Conservation (phyloP, 176 grass and related monocot species). For the Cymbopogon citratus region DNA sequence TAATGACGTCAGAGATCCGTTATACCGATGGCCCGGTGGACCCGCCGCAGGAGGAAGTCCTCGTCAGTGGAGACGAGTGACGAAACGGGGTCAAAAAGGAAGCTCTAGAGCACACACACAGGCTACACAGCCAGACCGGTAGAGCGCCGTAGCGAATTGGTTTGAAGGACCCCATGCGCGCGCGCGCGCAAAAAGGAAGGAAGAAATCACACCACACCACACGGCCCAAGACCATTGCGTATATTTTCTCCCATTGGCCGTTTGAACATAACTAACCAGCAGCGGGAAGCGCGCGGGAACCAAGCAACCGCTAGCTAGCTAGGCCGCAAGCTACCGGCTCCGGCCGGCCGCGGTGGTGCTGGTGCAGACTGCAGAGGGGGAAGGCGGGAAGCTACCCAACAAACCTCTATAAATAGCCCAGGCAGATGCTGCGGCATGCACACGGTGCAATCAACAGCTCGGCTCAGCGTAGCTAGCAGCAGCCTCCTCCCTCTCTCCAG, state of each 20-base stretch:
- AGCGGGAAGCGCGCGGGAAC: constrained; percentile 20
- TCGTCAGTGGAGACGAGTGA: constrained; percentile 4
- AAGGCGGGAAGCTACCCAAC: background rate
- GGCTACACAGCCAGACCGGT: too few relatives aligned
- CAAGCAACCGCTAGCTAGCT: background rate
- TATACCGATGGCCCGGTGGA: background rate
- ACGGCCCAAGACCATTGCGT: constrained; percentile 1
- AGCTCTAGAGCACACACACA: background rate
- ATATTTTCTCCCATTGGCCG: background rate
- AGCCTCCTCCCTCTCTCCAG: background rate
- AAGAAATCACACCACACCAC: background rate
- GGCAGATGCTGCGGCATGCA: constrained; percentile 31
- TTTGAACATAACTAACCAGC: constrained; percentile 12
- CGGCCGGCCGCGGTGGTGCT: background rate
- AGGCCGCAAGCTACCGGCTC: background rate
- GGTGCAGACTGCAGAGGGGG: too few relatives aligned
- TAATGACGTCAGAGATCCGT: background rate
- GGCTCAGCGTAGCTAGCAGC: background rate
- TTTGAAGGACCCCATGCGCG: background rate
- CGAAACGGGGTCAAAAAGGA: constrained; percentile 11
- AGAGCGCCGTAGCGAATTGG: constrained; percentile 5
- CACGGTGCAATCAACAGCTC: constrained; percentile 24
- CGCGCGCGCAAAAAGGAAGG: background rate
- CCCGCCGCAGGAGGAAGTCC: background rate
- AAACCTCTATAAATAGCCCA: constrained; percentile 33